Evolutionary conservation across 371 early-diverging fungal species (phyloP).

Genomic region (Ecytonucleospora hepatopenaei): DNA sequence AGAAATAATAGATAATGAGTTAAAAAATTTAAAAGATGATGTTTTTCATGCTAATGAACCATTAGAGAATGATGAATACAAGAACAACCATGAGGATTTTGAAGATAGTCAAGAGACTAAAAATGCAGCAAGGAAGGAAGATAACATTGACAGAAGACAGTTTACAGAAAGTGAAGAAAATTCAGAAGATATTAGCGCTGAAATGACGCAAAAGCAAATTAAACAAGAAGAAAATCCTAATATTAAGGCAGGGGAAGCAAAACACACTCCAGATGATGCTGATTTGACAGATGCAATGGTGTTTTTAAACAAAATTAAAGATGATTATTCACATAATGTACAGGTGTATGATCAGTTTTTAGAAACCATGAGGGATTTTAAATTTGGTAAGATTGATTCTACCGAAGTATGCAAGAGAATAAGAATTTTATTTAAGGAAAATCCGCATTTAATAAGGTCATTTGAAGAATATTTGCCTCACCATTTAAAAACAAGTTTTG

Average conservation of each 20-base stretch:
- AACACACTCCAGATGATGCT: conserved; percentile 31
- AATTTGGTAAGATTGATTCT: conserved; percentile 84
- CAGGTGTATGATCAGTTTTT: conserved; percentile 88
- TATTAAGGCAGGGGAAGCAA: not conserved
- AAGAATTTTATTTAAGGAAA: conserved; percentile 75
- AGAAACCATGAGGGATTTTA: conserved; percentile 98
- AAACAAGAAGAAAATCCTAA: not conserved
- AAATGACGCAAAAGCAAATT: not conserved
- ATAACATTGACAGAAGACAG: too few relatives aligned
- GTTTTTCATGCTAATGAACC: too few relatives aligned
- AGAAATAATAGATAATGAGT: too few relatives aligned
- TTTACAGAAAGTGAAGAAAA: not conserved
- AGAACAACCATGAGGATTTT: too few relatives aligned
- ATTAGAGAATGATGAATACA: too few relatives aligned
- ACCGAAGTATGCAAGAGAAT: conserved; percentile 92
- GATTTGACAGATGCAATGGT: conserved; percentile 71
- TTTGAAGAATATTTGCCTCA: conserved; percentile 94
- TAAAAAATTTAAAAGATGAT: too few relatives aligned
- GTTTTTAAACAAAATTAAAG: conserved; percentile 87
- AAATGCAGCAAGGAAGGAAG: too few relatives aligned
- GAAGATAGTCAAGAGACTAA: too few relatives aligned
- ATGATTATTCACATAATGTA: conserved; percentile 74
- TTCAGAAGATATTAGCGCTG: not conserved
- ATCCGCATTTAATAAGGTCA: conserved; percentile 75
- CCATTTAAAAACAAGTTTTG: conserved; percentile 24